phyloP scores from a whole-genome alignment of 2,329 filamentous ascomycete species.

The Botrytis cinerea region DNA sequence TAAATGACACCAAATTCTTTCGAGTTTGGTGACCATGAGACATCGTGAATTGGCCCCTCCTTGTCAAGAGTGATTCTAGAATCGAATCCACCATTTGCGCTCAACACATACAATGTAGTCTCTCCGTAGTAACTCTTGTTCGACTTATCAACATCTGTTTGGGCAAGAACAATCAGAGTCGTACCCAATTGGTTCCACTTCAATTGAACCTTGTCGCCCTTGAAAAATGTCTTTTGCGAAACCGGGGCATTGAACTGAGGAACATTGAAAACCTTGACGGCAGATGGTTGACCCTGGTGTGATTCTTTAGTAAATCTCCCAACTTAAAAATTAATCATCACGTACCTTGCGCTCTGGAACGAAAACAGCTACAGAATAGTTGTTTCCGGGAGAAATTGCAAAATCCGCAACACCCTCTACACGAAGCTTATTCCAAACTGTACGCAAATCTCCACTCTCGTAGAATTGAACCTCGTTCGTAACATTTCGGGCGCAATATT shows the following conservation, averaged over 20 bases:
- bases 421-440: slow-evolving; percentile 92
- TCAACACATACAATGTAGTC: slow-evolving; percentile 93
- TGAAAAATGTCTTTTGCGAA: slow-evolving; percentile 98
- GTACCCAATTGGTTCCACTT: slow-evolving; percentile 97
- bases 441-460: slow-evolving; percentile 79
- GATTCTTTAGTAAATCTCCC: slow-evolving; percentile 30
- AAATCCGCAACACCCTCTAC: slow-evolving; percentile 90
- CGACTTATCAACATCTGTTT: slow-evolving; percentile 96
- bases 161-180: slow-evolving; percentile 87
- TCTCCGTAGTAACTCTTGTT: slow-evolving; percentile 99
- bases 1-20: slow-evolving; percentile 98
- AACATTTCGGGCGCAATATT: slow-evolving; percentile 87
- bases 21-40: slow-evolving; percentile 97
- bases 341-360: slow-evolving; percentile 90
- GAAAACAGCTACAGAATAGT: slow-evolving; percentile 91
- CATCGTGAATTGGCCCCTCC: slow-evolving; percentile 96
- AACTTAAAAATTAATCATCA: slow-evolving; percentile 24
- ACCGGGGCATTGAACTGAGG: slow-evolving; percentile 80
- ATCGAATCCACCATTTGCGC: slow-evolving; percentile 87
- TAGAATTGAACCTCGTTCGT: slow-evolving; percentile 99
- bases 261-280: slow-evolving; percentile 92
- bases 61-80: slow-evolving; percentile 91
- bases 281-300: slow-evolving; percentile 82
- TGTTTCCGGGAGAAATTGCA: slow-evolving; percentile 84
- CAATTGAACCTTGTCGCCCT: slow-evolving; percentile 97